These are phyloP conservation scores for Sporisorium graminicola DNA, from an alignment of 1,284 basidiomycete species.

Conservation along the genomic window DNA sequence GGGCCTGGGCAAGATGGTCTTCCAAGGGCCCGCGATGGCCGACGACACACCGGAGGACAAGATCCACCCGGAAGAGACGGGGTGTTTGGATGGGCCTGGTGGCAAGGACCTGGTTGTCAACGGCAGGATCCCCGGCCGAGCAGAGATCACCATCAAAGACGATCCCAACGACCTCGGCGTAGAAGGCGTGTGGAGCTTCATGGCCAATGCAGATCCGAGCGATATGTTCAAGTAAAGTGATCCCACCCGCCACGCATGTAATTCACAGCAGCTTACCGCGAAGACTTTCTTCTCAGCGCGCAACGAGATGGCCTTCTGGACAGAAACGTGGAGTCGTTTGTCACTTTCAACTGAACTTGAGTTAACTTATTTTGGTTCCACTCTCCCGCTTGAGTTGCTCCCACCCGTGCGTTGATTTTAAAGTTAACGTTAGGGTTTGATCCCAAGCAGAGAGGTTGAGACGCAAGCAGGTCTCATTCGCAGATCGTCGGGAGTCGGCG, in stretches of 20 bases:
- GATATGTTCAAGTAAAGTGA: conserved; percentile 57
- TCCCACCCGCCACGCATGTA: no score
- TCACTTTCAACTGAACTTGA: no score
- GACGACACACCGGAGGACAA: conserved; percentile 25
- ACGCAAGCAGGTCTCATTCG: no score
- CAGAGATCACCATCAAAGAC: conserved; percentile 58
- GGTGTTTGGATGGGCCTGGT: conserved; percentile 12
- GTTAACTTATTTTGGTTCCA: no score
- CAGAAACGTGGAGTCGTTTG: no score
- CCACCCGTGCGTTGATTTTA: no score
- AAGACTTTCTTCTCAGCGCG: not conserved
- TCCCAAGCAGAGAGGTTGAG: no score
- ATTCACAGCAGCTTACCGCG: no score
- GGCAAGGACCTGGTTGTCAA: conserved; percentile 24
- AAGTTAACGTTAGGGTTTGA: no score
- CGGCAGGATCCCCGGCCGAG: conserved; percentile 33
- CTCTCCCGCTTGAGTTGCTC: no score
- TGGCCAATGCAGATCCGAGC: conserved; percentile 59
- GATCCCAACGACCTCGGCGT: conserved; percentile 65
- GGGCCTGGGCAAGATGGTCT: conserved; percentile 62
- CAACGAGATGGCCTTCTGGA: no score
- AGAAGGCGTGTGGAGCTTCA: conserved; percentile 63
- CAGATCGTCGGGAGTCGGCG: no score
- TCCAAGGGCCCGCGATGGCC: conserved; percentile 55
- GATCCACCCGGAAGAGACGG: conserved; percentile 38